Evolutionary conservation across 108 stramenopile genomes (phyloP).

Genomic region (Discostella pseudostelligera): DNA sequence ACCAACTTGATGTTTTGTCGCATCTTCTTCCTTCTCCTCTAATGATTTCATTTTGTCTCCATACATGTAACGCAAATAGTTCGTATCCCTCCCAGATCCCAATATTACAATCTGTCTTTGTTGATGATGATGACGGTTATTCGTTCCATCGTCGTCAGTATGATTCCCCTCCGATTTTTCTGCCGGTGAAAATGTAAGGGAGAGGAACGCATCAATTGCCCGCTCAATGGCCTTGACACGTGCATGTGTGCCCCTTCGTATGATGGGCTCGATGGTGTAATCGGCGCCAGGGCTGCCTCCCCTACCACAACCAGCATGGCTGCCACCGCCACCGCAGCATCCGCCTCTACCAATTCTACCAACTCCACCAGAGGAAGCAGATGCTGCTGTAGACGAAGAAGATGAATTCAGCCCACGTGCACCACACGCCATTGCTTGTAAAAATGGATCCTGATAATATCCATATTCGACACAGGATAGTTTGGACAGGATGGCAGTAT

Average conservation of each 20-base stretch:
- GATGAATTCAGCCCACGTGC: slow-evolving; percentile 14
- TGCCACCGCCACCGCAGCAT: background rate
- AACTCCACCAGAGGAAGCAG: background rate
- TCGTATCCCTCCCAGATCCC: slow-evolving; percentile 85
- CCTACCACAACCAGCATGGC: background rate
- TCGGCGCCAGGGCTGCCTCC: background rate
- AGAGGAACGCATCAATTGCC: slow-evolving; percentile 64
- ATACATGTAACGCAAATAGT: slow-evolving; percentile 65
- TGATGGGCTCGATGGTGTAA: slow-evolving; percentile 58
- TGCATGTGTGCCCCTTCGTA: slow-evolving; percentile 85
- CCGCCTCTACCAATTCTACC: background rate
- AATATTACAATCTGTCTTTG: slow-evolving; percentile 70
- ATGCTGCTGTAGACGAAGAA: background rate
- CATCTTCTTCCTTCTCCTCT: slow-evolving; percentile 13
- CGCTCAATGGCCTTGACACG: slow-evolving; percentile 80
- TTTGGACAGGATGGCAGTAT: slow-evolving; percentile 76
- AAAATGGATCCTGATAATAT: slow-evolving; percentile 80
- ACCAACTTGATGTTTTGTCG: no score
- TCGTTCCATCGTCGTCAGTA: slow-evolving; percentile 4
- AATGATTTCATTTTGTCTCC: background rate
- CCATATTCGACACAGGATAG: slow-evolving; percentile 65
- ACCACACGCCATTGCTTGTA: slow-evolving; percentile 49
- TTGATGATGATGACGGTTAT: background rate
- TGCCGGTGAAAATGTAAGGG: slow-evolving; percentile 16
- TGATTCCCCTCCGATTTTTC: no score